Base-by-base conservation (phyloP, 306 rosid species). In the Acacia crassicarpa region DNA sequence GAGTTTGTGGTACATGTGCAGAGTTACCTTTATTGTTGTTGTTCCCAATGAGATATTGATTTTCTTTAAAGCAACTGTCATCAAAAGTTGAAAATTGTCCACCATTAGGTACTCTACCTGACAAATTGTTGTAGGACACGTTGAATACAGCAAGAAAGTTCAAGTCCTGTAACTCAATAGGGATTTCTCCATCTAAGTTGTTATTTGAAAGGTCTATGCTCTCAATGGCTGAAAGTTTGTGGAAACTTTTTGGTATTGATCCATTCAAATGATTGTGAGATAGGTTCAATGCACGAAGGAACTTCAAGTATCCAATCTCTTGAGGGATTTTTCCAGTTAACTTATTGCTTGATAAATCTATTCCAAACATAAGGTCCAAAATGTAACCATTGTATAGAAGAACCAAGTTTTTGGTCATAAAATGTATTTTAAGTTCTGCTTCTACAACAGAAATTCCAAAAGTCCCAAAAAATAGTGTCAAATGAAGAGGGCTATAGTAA, bases 181-280 rank as follows among this genome's bases (percentile, higher is more conserved):
- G 73, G 27, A 67, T 38, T 40, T 38, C 16, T 67, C 73, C 73
- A 19, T 11, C 23, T 13, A 67, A 67, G 9, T 38, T 38, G 73
- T 67, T 67, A 15, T 67, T 19, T 19, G 49, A 67, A 9, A 67
- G 16, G 46, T 67, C 49, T 4, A 67, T 19, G 49, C 49, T 67
- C 73, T 67, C 73, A 19, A 67, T 35, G 6, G 2, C 8, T 19
- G 20, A 5, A 16, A 67, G 72, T 0, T 67, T 8, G 6, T 35
- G 32, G 23, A 67, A 67, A 35, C 71, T 67, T 38, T 19, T 3
- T 8, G 72, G 48, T 4, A 67, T 67, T 2, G 46, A 67, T 16
- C 72, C 72, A 19, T 17, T 35, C 46, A 67, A 38, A 67, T 40
- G 16, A 25, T 81, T 81, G 61, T 74, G 53, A 4, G 84, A 82